Evolutionary conservation across 2,329 filamentous ascomycete genomes (phyloP).

Genomic region (Stagonosporopsis cucurbitacearum): DNA sequence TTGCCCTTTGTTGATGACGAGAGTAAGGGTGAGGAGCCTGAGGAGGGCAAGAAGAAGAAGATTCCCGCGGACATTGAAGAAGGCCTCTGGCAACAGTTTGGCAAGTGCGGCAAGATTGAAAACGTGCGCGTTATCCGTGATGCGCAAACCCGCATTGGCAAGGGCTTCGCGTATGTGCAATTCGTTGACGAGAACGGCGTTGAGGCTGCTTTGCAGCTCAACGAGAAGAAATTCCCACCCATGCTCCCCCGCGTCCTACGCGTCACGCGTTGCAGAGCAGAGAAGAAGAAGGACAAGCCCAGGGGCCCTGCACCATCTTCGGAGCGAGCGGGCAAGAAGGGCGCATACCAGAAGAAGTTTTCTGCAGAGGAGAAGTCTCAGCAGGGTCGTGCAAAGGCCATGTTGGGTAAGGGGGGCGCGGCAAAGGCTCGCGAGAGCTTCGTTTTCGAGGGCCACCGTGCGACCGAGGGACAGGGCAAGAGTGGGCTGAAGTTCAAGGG

Average conservation of each 20-base stretch:
- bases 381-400: conserved; percentile 74
- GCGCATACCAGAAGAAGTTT: conserved; percentile 71
- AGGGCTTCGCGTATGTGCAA: conserved; percentile 97
- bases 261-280: conserved; percentile 82
- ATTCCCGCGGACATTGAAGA: conserved; percentile 87
- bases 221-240: conserved; percentile 92
- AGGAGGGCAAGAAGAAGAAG: conserved; percentile 72
- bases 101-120: conserved; percentile 81
- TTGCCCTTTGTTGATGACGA: conserved; percentile 96
- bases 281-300: conserved; percentile 49
- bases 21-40: conserved; percentile 67
- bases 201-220: conserved; percentile 84
- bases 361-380: conserved; percentile 73
- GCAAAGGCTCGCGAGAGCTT: conserved; percentile 70
- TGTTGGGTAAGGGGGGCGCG: conserved; percentile 74
- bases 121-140: conserved; percentile 93
- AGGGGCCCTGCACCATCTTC: conserved; percentile 41
- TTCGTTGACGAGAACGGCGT: conserved; percentile 88
- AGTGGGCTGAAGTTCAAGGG: conserved; percentile 65
- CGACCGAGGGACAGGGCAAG: conserved; percentile 69
- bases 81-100: conserved; percentile 84
- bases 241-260: conserved; percentile 89
- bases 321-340: conserved; percentile 27
- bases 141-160: conserved; percentile 87
- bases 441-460: conserved; percentile 82